A percentile compares a stretch with the other conserved stretches of the same genome.
Conservation (phyloP, 106 monocot genomes). For the Allium cepa region DNA sequence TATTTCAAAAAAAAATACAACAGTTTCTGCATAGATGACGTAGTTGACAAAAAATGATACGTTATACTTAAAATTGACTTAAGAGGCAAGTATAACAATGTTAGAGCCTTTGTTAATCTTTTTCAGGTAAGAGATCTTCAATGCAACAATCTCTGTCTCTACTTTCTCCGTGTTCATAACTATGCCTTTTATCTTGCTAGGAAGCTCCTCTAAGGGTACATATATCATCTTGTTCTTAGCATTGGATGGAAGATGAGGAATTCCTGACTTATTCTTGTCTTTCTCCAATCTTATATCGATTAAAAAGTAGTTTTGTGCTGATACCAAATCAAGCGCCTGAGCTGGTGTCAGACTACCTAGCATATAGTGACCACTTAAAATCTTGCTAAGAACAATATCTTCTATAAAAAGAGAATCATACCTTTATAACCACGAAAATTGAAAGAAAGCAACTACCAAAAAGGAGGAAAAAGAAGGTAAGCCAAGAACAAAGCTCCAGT, state of each 20-base stretch:
- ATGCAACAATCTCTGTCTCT: no score
- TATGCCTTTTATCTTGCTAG: slow-evolving; percentile 63
- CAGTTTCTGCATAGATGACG: slow-evolving; percentile 65
- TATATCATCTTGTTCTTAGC: slow-evolving; percentile 76
- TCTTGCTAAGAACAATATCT: no score
- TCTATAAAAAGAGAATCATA: no score
- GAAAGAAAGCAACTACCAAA: slow-evolving; percentile 63
- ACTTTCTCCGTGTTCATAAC: slow-evolving; percentile 66
- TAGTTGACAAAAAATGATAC: background rate
- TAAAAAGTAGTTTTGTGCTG: slow-evolving; percentile 52
- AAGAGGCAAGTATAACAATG: slow-evolving; percentile 88
- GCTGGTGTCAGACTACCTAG: slow-evolving; percentile 72
- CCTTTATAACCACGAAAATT: slow-evolving; percentile 89
- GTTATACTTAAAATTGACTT: background rate
- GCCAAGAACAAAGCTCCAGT: no score
- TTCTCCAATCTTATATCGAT: slow-evolving; percentile 83
- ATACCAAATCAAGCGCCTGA: slow-evolving; percentile 58
- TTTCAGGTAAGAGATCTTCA: no score
- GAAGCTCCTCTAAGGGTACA: slow-evolving; percentile 79
- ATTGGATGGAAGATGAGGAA: slow-evolving; percentile 68
- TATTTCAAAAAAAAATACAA: slow-evolving; percentile 28
- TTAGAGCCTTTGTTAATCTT: no score
- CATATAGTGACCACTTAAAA: no score
- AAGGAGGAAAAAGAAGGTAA: slow-evolving; percentile 65
- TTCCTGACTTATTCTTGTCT: slow-evolving; percentile 73